Conservation (phyloP, 2,329 filamentous ascomycete species). For the Aschersonia sp. region DNA sequence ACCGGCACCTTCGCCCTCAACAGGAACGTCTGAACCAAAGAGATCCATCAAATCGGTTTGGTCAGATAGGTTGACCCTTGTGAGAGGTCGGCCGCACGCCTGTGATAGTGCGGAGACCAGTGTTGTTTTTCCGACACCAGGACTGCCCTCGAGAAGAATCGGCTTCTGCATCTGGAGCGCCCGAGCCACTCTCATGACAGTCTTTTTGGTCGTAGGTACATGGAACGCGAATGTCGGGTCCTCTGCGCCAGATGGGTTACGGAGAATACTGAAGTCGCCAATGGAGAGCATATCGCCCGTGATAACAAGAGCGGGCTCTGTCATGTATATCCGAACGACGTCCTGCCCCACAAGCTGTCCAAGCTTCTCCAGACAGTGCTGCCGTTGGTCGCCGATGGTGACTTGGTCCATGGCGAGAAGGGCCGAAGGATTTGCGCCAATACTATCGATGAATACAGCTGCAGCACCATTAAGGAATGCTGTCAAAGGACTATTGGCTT, state of each 20-base stretch:
- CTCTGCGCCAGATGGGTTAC: conserved; percentile 23
- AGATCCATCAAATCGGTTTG: conserved; percentile 97
- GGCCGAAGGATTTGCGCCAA: conserved; percentile 89
- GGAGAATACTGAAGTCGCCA: conserved; percentile 58
- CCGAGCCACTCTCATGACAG: conserved; percentile 80
- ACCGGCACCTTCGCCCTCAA: conserved; percentile 82
- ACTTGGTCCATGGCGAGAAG: conserved; percentile 60
- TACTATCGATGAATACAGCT: conserved; percentile 89
- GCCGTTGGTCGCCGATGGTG: conserved; percentile 56
- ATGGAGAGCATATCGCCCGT: conserved; percentile 41
- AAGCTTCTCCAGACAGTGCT: conserved; percentile 59
- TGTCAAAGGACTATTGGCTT: conserved; percentile 27
- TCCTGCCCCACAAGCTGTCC: conserved; percentile 50
- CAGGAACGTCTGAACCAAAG: conserved; percentile 90
- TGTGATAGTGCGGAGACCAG: conserved; percentile 74
- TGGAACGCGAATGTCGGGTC: conserved; percentile 48
- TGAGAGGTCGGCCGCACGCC: conserved; percentile 68
- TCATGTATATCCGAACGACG: conserved; percentile 49
- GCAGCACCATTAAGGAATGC: conserved; percentile 70
- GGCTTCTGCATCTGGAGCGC: conserved; percentile 83
- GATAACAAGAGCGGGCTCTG: conserved; percentile 42
- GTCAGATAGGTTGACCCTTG: conserved; percentile 91
- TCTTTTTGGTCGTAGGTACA: conserved; percentile 78
- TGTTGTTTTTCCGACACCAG: conserved; percentile 96
- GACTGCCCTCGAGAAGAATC: conserved; percentile 87